Evolutionary conservation across 169 alveolate species (phyloP), one percentile per base, ranked within the genome.

Genomic region (Cryptosporidium meleagridis): DNA sequence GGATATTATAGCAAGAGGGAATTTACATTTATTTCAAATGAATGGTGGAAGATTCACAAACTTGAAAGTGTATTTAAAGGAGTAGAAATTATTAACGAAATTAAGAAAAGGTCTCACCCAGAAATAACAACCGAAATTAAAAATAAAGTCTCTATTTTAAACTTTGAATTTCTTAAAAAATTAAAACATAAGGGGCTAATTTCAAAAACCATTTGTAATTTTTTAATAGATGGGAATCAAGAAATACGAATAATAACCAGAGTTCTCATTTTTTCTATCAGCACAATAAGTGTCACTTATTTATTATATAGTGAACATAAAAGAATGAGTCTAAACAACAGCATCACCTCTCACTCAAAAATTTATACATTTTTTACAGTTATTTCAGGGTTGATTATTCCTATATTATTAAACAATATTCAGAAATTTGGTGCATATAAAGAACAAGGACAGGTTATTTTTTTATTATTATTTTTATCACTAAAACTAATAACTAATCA

Each of bases 41-140:
- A 80, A 33, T 80, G 89, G 89, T 80, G 89, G 89, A 59, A 44
- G 41, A 37, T 45, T 21, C 35, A 58, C 10, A 80, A 80, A 12
- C 41, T 80, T 14, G 80, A 80, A 29, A 80, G 89, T 21, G n/a
- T 80, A 5, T 80, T 80, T 44, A 80, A 80, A 51, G 89, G 89
- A 21, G 89, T 62, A 8, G 89, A 80, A 59, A 61, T 80, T n/a
- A 80, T 80, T 39, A 80, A 80, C 26, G 75, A 80, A 80, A 67
- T 80, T 39, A 80, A 65, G 62, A 65, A 65, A 80, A 65, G 52
- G 48, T 73, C 62, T 8, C 72, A 65, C 33, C 53, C 51, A 3
- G 29, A 65, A 35, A 26, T 65, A 10, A 33, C 41, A 26, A 65
- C 14, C 33, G 48, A 26, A 65, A 33, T 37, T 18, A 37, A 0